Evolutionary conservation across 2,329 filamentous ascomycete species (phyloP), one percentile per base, ranked within the genome.

Genomic region (Talaromyces piceae): DNA sequence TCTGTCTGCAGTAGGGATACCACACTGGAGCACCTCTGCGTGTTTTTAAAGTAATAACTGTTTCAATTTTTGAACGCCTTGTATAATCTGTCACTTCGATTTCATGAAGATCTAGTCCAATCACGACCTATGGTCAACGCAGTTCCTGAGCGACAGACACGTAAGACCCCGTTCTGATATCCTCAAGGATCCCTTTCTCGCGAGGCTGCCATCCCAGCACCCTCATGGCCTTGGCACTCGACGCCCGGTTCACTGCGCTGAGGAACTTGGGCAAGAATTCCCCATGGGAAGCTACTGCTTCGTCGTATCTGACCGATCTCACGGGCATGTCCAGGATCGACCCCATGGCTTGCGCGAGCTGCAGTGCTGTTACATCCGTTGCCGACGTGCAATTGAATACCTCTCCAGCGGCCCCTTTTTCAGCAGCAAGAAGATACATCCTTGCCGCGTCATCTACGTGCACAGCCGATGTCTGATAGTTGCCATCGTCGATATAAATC

Each of bases 371-470:
- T 2, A 73, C 58, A 31, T 64, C 47, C 2, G 65, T 73, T 41
- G 56, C 53, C 4, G 58, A 60, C 3, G 58, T 52, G 37, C 50
- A 59, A 53, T 74, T 73, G 57, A 67, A 76, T 1, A 63, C 45
- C 4, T 65, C 63, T 1, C 69, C 67, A 2, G 64, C 56, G 20
- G 58, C 56, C 1, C 58, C 66, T 25, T 46, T 44, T 52, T 71
- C 59, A 0, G 64, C 61, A 1, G 65, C 67, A 0, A 70, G 63
- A 7, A 75, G 57, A 50, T 71, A 74, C 20, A 74, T 54, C 2
- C 62, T 53, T 5, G 72, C 73, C 4, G 68, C 71, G 57, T 76
- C 74, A 26, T 74, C 68, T 1, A 75, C 67, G 52, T 77, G 67
- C 13, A 73, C 66, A 0, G 57, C 58, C 3, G 63, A 60, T 5